phyloP scores from a whole-genome alignment of 2,329 filamentous ascomycete genomes.

The Diaporthe nobilis region DNA sequence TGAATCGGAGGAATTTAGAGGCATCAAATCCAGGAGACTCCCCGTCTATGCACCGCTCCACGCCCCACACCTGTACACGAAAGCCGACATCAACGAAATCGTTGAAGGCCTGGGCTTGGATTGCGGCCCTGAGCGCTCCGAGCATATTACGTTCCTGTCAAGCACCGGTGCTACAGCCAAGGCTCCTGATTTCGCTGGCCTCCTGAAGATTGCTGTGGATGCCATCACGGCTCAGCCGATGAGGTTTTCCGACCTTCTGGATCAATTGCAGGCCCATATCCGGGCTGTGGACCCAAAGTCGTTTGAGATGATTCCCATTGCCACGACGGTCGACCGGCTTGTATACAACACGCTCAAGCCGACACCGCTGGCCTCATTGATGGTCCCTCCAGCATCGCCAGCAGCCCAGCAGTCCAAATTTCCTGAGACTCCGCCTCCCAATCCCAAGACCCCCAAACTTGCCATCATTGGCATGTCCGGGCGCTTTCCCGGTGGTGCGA shows the following conservation, averaged over 20 bases:
- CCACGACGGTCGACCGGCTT: not conserved
- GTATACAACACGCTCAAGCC: not conserved
- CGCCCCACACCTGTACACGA: constrained; percentile 48
- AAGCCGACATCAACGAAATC: constrained; percentile 41
- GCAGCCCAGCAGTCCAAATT: not conserved
- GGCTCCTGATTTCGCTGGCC: not conserved
- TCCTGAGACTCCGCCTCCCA: not conserved
- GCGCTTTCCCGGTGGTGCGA: constrained; percentile 35
- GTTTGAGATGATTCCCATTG: constrained; percentile 6
- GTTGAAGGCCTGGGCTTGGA: not conserved
- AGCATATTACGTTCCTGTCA: not conserved
- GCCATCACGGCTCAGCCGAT: constrained; percentile 16
- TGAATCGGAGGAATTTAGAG: constrained; percentile 53
- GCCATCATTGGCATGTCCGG: constrained; percentile 82
- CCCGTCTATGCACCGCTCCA: constrained; percentile 71
- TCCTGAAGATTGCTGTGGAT: not conserved
- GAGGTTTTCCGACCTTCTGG: not conserved
- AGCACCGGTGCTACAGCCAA: not conserved
- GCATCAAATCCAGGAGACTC: constrained; percentile 59
- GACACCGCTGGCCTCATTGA: not conserved
- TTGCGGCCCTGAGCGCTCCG: not conserved
- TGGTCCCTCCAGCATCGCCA: not conserved
- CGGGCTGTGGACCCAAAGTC: not conserved
- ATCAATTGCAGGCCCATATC: not conserved
- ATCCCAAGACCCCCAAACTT: constrained; percentile 67